Evolutionary conservation across 371 early-diverging fungal species (phyloP).

Genomic region (Mortierella sp.): DNA sequence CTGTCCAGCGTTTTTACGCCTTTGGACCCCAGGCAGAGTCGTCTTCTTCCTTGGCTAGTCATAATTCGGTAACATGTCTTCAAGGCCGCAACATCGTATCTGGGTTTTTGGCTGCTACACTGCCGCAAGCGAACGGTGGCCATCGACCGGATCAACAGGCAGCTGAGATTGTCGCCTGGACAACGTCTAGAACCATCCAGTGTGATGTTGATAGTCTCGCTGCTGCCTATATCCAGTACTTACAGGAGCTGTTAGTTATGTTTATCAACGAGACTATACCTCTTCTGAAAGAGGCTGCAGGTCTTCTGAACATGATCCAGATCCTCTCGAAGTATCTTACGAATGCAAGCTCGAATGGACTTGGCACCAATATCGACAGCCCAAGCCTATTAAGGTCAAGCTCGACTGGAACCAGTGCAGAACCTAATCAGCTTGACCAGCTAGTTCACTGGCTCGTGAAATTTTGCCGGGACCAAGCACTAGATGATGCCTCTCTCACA

Average conservation of each 20-base stretch:
- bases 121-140: slow-evolving; percentile 52
- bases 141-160: slow-evolving; percentile 31
- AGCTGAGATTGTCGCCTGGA: slow-evolving; percentile 50
- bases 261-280: slow-evolving; percentile 55
- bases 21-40: background rate
- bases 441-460: slow-evolving; percentile 43
- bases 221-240: slow-evolving; percentile 37
- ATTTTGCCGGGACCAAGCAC: slow-evolving; percentile 44
- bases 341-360: background rate
- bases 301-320: slow-evolving; percentile 39
- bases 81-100: slow-evolving; percentile 31
- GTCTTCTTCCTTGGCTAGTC: no score
- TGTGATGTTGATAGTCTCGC: slow-evolving; percentile 45
- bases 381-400: slow-evolving; percentile 5
- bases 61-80: background rate
- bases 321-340: slow-evolving; percentile 42
- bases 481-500: slow-evolving; percentile 38
- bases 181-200: slow-evolving; percentile 41
- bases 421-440: slow-evolving; percentile 29
- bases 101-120: slow-evolving; percentile 35
- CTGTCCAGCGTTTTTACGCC: slow-evolving; percentile 30
- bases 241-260: slow-evolving; percentile 26
- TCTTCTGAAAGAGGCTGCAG: slow-evolving; percentile 45
- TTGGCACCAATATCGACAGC: background rate
- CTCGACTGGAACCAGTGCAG: slow-evolving; percentile 10